Evolutionary conservation across 2,329 filamentous ascomycete species (phyloP).

Genomic region (Cercospora sojina): DNA sequence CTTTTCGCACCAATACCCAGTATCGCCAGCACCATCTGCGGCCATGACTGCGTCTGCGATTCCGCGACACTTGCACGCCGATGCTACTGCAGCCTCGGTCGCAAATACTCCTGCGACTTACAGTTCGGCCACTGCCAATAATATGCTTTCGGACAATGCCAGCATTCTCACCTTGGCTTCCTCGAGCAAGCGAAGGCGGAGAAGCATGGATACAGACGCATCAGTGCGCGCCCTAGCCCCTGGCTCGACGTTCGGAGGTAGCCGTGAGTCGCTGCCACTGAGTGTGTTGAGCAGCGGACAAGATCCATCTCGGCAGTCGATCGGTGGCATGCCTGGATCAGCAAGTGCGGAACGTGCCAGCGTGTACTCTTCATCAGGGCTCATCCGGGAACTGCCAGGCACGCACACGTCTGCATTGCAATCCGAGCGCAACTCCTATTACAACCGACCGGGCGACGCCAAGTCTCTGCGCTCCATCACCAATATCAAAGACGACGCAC

Average conservation of each 20-base stretch:
- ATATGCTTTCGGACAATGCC: conserved; percentile 78
- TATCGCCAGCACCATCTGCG: conserved; percentile 48
- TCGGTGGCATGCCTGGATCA: conserved; percentile 47
- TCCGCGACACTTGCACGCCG: conserved; percentile 63
- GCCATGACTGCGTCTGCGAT: conserved; percentile 68
- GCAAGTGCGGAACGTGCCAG: conserved; percentile 68
- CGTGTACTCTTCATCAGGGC: conserved; percentile 58
- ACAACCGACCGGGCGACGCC: conserved; percentile 55
- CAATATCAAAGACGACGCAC: conserved; percentile 28
- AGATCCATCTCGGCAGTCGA: conserved; percentile 52
- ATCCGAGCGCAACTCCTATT: conserved; percentile 79
- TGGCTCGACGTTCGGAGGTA: conserved; percentile 77
- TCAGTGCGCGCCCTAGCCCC: conserved; percentile 82
- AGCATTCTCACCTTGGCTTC: conserved; percentile 83
- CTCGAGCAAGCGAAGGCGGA: conserved; percentile 73
- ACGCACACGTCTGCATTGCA: conserved; percentile 58
- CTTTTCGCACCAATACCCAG: conserved; percentile 59
- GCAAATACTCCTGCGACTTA: conserved; percentile 55
- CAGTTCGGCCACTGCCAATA: conserved; percentile 75
- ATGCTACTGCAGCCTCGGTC: conserved; percentile 34
- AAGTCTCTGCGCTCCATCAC: conserved; percentile 36
- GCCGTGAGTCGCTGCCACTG: conserved; percentile 74
- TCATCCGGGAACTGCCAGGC: conserved; percentile 47
- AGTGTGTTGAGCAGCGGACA: conserved; percentile 67
- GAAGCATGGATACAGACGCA: conserved; percentile 81